These are phyloP conservation scores for Aspergillus egyptiacus DNA, from an alignment of 495 filamentous ascomycete genomes.

Conservation along the genomic window DNA sequence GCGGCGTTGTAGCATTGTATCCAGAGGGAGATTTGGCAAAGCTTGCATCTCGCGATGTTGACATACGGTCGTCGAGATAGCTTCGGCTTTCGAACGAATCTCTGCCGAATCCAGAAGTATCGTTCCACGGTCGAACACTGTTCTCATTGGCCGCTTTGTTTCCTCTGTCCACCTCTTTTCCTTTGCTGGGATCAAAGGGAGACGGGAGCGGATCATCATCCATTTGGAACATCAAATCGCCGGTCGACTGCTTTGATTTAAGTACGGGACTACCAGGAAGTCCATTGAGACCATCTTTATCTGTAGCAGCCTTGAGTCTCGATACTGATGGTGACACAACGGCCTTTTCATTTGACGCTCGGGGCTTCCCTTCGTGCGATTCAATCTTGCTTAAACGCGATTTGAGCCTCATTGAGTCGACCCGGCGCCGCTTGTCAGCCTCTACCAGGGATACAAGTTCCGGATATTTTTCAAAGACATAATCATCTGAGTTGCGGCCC, in stretches of 20 bases:
- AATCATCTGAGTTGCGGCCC: slow-evolving; percentile 63
- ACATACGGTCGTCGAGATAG: slow-evolving; percentile 33
- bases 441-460: slow-evolving; percentile 49
- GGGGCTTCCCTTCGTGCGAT: slow-evolving; percentile 36
- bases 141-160: slow-evolving; percentile 8
- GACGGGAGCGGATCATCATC: slow-evolving; percentile 61
- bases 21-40: slow-evolving; percentile 31
- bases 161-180: slow-evolving; percentile 28
- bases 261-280: slow-evolving; percentile 49
- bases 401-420: slow-evolving; percentile 56
- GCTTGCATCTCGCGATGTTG: slow-evolving; percentile 19
- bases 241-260: slow-evolving; percentile 55
- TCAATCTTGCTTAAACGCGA: slow-evolving; percentile 56
- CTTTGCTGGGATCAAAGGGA: slow-evolving; percentile 24
- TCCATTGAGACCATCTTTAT: slow-evolving; percentile 39
- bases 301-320: slow-evolving; percentile 44
- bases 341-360: slow-evolving; percentile 47
- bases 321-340: slow-evolving; percentile 48
- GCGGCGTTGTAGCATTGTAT: slow-evolving; percentile 18
- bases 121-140: slow-evolving; percentile 21
- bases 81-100: slow-evolving; percentile 27
- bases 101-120: slow-evolving; percentile 24
- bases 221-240: slow-evolving; percentile 92
- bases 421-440: slow-evolving; percentile 47
- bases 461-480: slow-evolving; percentile 68